These are phyloP conservation scores for Scytalidium lignicola DNA, from an alignment of 2,329 filamentous ascomycete genomes.

Conservation along the genomic window DNA sequence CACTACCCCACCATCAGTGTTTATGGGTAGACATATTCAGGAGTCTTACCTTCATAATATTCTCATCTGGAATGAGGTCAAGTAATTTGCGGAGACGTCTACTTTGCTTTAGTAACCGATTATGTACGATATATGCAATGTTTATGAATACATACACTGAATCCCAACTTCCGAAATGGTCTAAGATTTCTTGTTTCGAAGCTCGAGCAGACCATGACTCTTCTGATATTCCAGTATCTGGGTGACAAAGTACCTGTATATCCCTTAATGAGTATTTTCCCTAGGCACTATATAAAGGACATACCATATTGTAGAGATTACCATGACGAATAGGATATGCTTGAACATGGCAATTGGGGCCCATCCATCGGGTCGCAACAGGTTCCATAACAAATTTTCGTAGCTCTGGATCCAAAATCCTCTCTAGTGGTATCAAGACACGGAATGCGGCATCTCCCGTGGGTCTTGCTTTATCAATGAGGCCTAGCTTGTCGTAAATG, in stretches of 20 bases:
- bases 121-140: too few relatives aligned
- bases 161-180: constrained; percentile 59
- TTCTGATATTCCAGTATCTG: constrained; percentile 53
- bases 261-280: too few relatives aligned
- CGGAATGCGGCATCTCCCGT: constrained; percentile 53
- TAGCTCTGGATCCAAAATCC: constrained; percentile 32
- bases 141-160: too few relatives aligned
- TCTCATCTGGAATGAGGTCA: constrained; percentile 45
- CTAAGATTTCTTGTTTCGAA: constrained; percentile 42
- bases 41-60: constrained; percentile 46
- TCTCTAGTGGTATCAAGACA: constrained; percentile 46
- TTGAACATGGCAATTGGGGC: constrained; percentile 54
- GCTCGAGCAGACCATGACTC: constrained; percentile 36
- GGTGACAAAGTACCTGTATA: constrained; percentile 45
- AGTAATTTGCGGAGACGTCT: constrained; percentile 23
- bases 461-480: constrained; percentile 11
- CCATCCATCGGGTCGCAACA: constrained; percentile 55
- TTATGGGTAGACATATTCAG: too few relatives aligned
- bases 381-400: constrained; percentile 44
- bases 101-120: too few relatives aligned
- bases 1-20: too few relatives aligned
- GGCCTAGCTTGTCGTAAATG: constrained; percentile 18
- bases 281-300: too few relatives aligned
- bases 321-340: constrained; percentile 55
- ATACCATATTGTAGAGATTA: constrained; percentile 53